Evolutionary conservation across 768 basidiomycete species (phyloP), one percentile per base, ranked within the genome.

Genomic region (Heimioporus sp.): DNA sequence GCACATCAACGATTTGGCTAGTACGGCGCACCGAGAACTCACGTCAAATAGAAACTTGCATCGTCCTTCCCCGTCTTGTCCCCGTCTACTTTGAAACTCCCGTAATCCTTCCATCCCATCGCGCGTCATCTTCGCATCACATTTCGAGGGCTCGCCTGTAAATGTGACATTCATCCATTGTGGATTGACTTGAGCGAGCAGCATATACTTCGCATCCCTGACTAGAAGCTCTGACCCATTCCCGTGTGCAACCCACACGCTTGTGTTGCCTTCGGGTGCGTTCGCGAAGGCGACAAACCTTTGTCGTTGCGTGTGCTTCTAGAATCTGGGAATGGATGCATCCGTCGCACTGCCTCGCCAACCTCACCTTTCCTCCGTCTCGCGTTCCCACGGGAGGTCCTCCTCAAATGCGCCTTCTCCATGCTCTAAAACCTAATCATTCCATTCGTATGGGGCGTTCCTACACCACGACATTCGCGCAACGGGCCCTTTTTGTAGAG

Each of bases 331-430:
- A 68, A 60, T 35, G 79, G 75, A 46, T 58, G 70, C n/a, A 82
- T 85, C 11, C 89, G 89, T 90, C 41, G 81, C 87, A 37, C 80
- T 80, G 4, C 89, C 90, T 38, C 90, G 75, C 90, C 90, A 91
- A 38, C 82, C 72, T 15, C 90, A 57, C 5, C 80, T 71, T 53
- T 85, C 80, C 62, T 86, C 79, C 2, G 69, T 30, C 70, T 86
- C 90, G 32, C 79, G 73, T 16, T 82, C 79, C 80, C 85, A 92
- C 0, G 73, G 75, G 10, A 84, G 78, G 65, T 89, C 82, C 3
- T 57, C 64, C 56, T 83, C 73, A 13, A 51, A 63, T 3, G 64
- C 64, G 2, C 71, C 70, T 7, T 73, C 69, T 4, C 5, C 24
- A 5, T 7, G 3, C 3, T 16, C 35, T 0, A 28, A 21, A 4